Percentiles rank a stretch among this genome's conserved stretches.
Conservation (phyloP, 2,329 filamentous ascomycete genomes). For the Sporothrix inflata region DNA sequence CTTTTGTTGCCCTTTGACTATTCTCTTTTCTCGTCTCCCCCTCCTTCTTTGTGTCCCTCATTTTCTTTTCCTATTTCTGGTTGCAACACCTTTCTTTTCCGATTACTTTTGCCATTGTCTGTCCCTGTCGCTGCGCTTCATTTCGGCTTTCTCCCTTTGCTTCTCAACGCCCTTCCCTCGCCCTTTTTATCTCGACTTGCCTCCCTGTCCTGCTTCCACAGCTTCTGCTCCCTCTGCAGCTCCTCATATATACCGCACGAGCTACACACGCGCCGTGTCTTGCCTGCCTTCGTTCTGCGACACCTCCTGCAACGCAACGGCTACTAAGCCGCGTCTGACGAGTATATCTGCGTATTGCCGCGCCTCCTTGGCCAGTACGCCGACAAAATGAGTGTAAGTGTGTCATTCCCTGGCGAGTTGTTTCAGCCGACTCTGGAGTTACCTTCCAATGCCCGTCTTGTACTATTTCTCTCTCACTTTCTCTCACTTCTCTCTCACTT, state of each 20-base stretch:
- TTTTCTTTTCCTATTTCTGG: not conserved
- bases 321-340: not conserved
- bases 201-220: not conserved
- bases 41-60: not conserved
- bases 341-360: not conserved
- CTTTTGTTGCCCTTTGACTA: not conserved
- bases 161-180: not conserved
- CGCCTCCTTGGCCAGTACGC: not conserved
- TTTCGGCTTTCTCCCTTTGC: not conserved
- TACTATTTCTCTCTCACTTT: not conserved
- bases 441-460: slow-evolving; percentile 9
- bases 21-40: not conserved
- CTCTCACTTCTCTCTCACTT: not conserved
- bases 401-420: slow-evolving; percentile 22
- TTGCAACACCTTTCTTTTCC: no score
- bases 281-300: slow-evolving; percentile 18
- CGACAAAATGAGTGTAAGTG: slow-evolving; percentile 32
- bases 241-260: slow-evolving; percentile 5
- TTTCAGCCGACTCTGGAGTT: slow-evolving; percentile 18
- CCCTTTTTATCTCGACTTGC: not conserved
- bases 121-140: not conserved
- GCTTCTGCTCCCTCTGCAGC: slow-evolving; percentile 3
- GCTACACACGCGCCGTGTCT: not conserved
- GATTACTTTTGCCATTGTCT: not conserved
- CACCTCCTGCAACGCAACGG: slow-evolving; percentile 22